Percentiles rank a stretch among this genome's conserved stretches.
phyloP scores from a whole-genome alignment of 2,329 filamentous ascomycete genomes.

The Acrocalymma vagum region DNA sequence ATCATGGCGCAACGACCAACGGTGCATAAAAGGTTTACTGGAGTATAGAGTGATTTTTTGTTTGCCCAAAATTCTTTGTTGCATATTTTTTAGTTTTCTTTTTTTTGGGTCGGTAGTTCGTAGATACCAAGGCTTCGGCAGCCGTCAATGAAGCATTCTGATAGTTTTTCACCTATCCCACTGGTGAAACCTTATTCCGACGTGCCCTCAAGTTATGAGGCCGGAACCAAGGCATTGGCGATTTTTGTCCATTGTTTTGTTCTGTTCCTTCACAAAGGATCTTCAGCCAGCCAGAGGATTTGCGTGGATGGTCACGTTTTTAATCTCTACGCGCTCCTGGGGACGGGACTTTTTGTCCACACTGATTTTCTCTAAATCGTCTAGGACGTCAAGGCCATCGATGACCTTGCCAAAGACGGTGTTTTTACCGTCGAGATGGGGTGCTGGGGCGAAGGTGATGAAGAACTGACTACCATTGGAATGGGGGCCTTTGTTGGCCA shows the following conservation, averaged over 20 bases:
- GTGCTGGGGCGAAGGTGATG: constrained; percentile 77
- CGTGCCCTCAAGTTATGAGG: no score
- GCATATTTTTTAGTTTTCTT: constrained; percentile 28
- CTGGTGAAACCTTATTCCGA: no score
- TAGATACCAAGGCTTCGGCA: constrained; percentile 48
- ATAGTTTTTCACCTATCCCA: constrained; percentile 2
- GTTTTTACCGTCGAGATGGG: constrained; percentile 84
- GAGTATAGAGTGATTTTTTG: constrained; percentile 29
- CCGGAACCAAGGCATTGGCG: not conserved
- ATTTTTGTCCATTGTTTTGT: no score
- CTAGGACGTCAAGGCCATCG: constrained; percentile 67
- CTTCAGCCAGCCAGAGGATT: constrained; percentile 75
- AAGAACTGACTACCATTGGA: constrained; percentile 87
- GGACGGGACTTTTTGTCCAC: constrained; percentile 83
- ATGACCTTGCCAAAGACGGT: constrained; percentile 82
- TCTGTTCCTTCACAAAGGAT: not conserved
- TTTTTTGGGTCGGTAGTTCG: constrained; percentile 33
- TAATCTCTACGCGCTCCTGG: constrained; percentile 71
- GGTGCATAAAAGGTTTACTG: constrained; percentile 24
- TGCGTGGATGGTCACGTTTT: constrained; percentile 77
- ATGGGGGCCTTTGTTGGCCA: constrained; percentile 79
- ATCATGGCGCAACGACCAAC: constrained; percentile 30
- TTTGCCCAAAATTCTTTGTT: constrained; percentile 28
- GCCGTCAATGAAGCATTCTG: constrained; percentile 30
- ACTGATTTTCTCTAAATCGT: constrained; percentile 74